These are phyloP conservation scores for Citrus hindsii DNA, from an alignment of 345 rosid species.

Conservation along the genomic window DNA sequence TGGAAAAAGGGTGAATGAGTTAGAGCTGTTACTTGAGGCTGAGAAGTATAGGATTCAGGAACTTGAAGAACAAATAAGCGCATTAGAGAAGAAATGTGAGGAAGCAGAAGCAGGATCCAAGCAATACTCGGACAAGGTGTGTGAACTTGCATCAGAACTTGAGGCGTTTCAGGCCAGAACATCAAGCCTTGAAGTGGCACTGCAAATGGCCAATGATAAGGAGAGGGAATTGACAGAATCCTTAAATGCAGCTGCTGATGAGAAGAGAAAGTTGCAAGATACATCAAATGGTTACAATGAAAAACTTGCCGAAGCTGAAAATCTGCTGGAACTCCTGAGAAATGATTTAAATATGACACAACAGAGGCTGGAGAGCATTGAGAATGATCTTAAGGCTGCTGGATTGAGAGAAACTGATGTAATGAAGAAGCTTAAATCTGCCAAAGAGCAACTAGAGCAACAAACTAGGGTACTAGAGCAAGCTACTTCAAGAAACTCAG, in stretches of 20 bases:
- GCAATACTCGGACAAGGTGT: slow-evolving; percentile 42
- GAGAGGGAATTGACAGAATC: slow-evolving; percentile 59
- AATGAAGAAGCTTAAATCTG: slow-evolving; percentile 69
- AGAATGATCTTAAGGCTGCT: slow-evolving; percentile 59
- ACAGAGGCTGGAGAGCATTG: slow-evolving; percentile 56
- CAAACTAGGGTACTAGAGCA: slow-evolving; percentile 58
- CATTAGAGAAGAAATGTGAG: slow-evolving; percentile 60
- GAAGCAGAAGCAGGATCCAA: slow-evolving; percentile 66
- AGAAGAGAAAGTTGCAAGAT: slow-evolving; percentile 71
- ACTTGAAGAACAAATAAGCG: slow-evolving; percentile 73
- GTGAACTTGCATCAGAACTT: slow-evolving; percentile 67
- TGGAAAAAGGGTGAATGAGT: slow-evolving; percentile 62
- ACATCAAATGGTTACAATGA: slow-evolving; percentile 36
- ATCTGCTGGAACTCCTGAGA: slow-evolving; percentile 58
- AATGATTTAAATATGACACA: slow-evolving; percentile 65
- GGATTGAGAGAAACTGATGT: slow-evolving; percentile 60
- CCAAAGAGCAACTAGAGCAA: slow-evolving; percentile 63
- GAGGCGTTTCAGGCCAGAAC: slow-evolving; percentile 64
- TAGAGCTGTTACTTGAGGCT: slow-evolving; percentile 90
- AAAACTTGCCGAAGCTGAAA: slow-evolving; percentile 73
- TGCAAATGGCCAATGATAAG: slow-evolving; percentile 56
- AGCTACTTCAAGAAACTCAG: slow-evolving; percentile 46
- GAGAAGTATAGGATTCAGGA: slow-evolving; percentile 87
- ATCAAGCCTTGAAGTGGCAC: slow-evolving; percentile 69
- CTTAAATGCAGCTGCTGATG: slow-evolving; percentile 49